These are phyloP conservation scores for Backusella australiensis DNA, from an alignment of 192 early-diverging fungal species.

Conservation along the genomic window DNA sequence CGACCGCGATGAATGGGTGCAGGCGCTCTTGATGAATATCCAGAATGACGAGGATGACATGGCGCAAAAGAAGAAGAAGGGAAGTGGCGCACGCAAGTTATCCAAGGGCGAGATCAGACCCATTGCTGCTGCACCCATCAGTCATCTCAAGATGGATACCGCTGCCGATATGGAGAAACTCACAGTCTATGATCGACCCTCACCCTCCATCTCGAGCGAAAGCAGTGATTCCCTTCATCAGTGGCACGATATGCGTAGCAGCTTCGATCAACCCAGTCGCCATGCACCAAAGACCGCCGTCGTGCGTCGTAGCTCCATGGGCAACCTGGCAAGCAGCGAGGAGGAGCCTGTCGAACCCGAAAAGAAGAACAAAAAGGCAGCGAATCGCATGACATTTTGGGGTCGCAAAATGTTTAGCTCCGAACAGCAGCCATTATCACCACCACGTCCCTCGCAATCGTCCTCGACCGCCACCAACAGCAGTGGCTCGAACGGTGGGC, in stretches of 20 bases:
- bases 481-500: background rate
- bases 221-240: background rate
- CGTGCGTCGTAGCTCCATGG: slow-evolving; percentile 29
- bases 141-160: slow-evolving; percentile 21
- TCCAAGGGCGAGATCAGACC: slow-evolving; percentile 32
- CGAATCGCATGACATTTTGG: slow-evolving; percentile 37
- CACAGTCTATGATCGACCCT: background rate
- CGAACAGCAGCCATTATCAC: background rate
- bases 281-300: background rate
- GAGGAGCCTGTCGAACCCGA: background rate
- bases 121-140: slow-evolving; percentile 25
- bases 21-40: slow-evolving; percentile 55
- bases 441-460: slow-evolving; percentile 1
- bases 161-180: slow-evolving; percentile 23
- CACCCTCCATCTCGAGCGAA: slow-evolving; percentile 14
- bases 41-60: background rate
- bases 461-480: slow-evolving; percentile 4
- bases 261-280: slow-evolving; percentile 10
- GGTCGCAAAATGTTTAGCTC: slow-evolving; percentile 33
- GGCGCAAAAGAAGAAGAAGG: background rate
- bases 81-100: slow-evolving; percentile 20
- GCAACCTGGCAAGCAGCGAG: background rate
- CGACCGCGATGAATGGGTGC: slow-evolving; percentile 93
- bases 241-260: slow-evolving; percentile 6
- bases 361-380: slow-evolving; percentile 21